These are phyloP conservation scores for Epithemia pelagica DNA, from an alignment of 108 stramenopile genomes.

Conservation along the genomic window DNA sequence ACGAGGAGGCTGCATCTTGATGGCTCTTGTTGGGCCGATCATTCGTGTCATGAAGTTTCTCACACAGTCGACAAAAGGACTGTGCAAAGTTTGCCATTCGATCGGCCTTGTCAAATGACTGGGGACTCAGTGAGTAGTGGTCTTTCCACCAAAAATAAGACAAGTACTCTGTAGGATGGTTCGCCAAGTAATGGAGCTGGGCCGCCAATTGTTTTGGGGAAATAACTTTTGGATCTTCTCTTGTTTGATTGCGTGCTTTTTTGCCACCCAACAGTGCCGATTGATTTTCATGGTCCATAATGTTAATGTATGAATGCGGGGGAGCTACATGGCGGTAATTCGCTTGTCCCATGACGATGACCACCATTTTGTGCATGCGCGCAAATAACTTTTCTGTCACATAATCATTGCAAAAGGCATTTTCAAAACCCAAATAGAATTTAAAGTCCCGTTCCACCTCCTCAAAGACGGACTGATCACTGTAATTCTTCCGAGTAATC, in stretches of 20 bases:
- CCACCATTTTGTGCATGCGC: constrained; percentile 16
- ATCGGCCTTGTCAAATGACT: background rate
- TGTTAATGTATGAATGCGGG: constrained; percentile 23
- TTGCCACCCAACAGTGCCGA: background rate
- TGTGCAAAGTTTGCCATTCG: background rate
- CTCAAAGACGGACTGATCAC: constrained; percentile 6
- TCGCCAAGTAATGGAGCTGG: constrained; percentile 11
- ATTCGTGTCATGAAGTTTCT: background rate
- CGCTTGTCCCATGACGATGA: constrained; percentile 22
- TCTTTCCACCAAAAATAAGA: constrained; percentile 36
- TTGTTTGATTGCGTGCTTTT: background rate
- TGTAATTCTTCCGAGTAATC: constrained; percentile 7
- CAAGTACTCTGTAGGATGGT: constrained; percentile 14
- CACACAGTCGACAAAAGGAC: background rate
- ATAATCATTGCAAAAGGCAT: constrained; percentile 26
- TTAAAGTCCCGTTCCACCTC: constrained; percentile 21
- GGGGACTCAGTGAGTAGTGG: constrained; percentile 7
- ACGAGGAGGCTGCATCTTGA: background rate
- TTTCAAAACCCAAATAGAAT: constrained; percentile 32
- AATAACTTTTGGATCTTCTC: background rate
- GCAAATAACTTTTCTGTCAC: constrained; percentile 36
- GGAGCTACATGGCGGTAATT: constrained; percentile 25
- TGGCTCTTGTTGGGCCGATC: background rate
- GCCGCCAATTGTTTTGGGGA: constrained; percentile 19
- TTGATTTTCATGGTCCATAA: constrained; percentile 4